Percentiles rank a stretch among this genome's conserved stretches.
Evolutionary conservation across 2,329 filamentous ascomycete species (phyloP).

Genomic region (Pestalotiopsis sp.): DNA sequence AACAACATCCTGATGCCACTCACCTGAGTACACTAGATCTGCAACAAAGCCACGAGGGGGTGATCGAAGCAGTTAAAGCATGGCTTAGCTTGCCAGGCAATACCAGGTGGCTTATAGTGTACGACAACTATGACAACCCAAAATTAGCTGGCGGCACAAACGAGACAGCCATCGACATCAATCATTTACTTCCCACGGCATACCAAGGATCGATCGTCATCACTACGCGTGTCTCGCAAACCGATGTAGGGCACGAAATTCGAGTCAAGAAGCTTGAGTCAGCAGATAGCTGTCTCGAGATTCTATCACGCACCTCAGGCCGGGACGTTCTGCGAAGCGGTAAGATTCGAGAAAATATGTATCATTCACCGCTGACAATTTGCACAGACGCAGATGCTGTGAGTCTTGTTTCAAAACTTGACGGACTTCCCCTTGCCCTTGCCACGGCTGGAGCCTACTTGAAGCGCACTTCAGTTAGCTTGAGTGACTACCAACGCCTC

Average conservation of each 20-base stretch:
- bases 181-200: slow-evolving; percentile 28
- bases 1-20: no score
- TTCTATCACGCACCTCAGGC: slow-evolving; percentile 30
- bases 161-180: slow-evolving; percentile 31
- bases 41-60: background rate
- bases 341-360: slow-evolving; percentile 20
- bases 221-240: slow-evolving; percentile 36
- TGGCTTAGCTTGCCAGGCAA: slow-evolving; percentile 9
- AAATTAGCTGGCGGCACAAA: slow-evolving; percentile 23
- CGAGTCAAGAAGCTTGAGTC: slow-evolving; percentile 33
- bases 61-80: background rate
- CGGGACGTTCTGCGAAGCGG: slow-evolving; percentile 25
- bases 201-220: slow-evolving; percentile 44
- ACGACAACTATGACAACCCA: slow-evolving; percentile 44
- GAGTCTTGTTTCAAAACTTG: slow-evolving; percentile 36
- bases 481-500: slow-evolving; percentile 19
- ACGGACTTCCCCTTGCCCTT: slow-evolving; percentile 49
- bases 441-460: slow-evolving; percentile 49
- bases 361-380: background rate
- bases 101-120: slow-evolving; percentile 41
- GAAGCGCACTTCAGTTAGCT: slow-evolving; percentile 35
- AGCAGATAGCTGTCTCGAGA: slow-evolving; percentile 31
- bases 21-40: no score
- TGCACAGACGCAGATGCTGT: slow-evolving; percentile 30
- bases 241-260: slow-evolving; percentile 35